Base-by-base conservation (phyloP, 1,139 yeast species). In the Saccharomyces hybrid region DNA sequence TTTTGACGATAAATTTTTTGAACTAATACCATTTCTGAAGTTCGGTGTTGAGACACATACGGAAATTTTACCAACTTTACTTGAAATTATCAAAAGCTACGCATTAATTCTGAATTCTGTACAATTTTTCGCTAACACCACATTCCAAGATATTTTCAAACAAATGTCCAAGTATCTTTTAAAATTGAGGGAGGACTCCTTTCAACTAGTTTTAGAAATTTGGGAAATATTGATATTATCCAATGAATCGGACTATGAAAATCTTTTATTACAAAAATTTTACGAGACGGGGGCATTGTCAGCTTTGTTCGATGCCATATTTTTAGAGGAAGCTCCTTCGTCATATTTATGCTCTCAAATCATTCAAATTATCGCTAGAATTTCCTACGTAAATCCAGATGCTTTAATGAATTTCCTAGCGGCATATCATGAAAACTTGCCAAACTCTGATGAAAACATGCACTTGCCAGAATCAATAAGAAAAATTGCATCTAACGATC, bases 21-120 rank as follows among this genome's bases (percentile, higher is more conserved):
- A 64, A 16, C 46, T 65, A 16, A 56, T 68, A 34, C 67, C 70
- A 11, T 67, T 72, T 16, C 70, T 79, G 5, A 70, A 74, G 16
- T 71, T 73, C 34, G 73, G 88, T 31, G 64, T 78, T 4, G 72
- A 73, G 26, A 79, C 81, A 54, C 82, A 87, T 51, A 87, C 97
- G 0, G 99, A 93, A 67, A 81, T 86, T 27, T 72, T 93, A 50
- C 86, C 91, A 0, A 73, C 82, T 3, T 76, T 88, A 23, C 69
- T 91, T 48, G 81, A 84, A 23, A 82, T 91, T 11, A 69, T 86
- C 11, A 81, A 93, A 67, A 83, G 93, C 58, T 91, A 90, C 68
- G 69, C 85, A 0, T 72, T 89, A 46, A 69, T 88, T 29, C 72
- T 81, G 6, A 82, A 85, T 1, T 58, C 60, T 9, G 57, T 60